These are phyloP conservation scores for Aspergillus luchuensis DNA, from an alignment of 2,329 filamentous ascomycete species.

Conservation along the genomic window DNA sequence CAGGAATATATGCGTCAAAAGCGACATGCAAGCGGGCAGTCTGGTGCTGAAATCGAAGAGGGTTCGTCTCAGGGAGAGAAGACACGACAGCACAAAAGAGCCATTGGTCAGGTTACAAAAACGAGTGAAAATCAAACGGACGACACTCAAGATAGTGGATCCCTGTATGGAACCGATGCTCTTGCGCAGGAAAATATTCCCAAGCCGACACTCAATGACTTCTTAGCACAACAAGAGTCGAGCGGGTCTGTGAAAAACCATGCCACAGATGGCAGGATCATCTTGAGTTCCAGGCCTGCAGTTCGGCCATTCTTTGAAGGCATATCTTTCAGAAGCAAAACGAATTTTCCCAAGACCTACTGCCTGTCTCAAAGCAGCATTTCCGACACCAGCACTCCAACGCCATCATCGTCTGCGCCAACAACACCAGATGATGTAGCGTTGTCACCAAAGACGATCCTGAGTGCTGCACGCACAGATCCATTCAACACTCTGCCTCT, in stretches of 20 bases:
- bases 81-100: slow-evolving; percentile 15
- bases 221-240: background rate
- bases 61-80: slow-evolving; percentile 16
- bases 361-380: slow-evolving; percentile 13
- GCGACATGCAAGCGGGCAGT: slow-evolving; percentile 23
- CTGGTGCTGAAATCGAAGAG: background rate
- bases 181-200: background rate
- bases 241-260: background rate
- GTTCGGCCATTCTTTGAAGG: background rate
- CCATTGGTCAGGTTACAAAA: background rate
- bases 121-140: background rate
- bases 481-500: slow-evolving; percentile 42
- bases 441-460: slow-evolving; percentile 33
- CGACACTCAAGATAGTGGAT: background rate
- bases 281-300: background rate
- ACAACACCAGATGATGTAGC: slow-evolving; percentile 21
- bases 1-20: slow-evolving; percentile 47
- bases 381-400: slow-evolving; percentile 15
- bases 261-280: background rate
- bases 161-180: background rate
- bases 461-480: slow-evolving; percentile 42
- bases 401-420: slow-evolving; percentile 18
- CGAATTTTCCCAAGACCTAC: slow-evolving; percentile 3
- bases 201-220: background rate
- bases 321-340: background rate